Conservation (phyloP, 169 alveolate genomes). For the Eimeria maxima region DNA sequence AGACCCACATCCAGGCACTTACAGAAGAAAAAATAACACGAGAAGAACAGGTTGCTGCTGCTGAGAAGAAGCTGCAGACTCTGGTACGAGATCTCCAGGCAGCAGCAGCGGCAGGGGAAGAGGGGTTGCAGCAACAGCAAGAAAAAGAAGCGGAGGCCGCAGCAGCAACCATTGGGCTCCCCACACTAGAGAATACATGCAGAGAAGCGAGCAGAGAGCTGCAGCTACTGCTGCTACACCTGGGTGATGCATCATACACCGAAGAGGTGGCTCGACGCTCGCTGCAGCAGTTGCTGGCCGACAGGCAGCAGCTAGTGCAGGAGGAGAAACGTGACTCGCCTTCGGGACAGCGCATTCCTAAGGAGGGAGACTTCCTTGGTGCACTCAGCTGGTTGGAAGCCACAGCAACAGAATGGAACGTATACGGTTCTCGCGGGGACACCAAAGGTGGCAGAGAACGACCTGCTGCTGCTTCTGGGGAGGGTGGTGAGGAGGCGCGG, state of each 20-base stretch:
- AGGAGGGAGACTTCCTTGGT: no score
- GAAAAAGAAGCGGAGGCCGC: neutral
- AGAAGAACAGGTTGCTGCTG: neutral
- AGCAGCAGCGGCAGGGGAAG: neutral
- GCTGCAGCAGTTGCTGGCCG: neutral
- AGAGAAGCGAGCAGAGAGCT: neutral
- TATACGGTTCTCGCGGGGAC: neutral
- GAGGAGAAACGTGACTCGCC: no score
- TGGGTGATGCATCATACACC: neutral
- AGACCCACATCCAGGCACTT: neutral
- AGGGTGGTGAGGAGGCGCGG: neutral
- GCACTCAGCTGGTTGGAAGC: neutral
- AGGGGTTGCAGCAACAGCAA: neutral
- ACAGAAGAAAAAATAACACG: neutral
- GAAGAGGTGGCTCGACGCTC: neutral
- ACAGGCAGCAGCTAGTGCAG: no score
- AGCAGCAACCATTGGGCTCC: neutral
- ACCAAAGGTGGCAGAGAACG: neutral
- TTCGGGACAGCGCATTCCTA: no score
- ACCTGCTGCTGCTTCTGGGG: no score
- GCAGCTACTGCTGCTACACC: slow-evolving; percentile 26
- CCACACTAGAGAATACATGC: neutral
- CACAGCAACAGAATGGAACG: neutral
- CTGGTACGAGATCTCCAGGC: neutral
- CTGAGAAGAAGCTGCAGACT: neutral